phyloP scores from a whole-genome alignment of 1,284 basidiomycete genomes.

The Boletellus dicymbophilus region DNA sequence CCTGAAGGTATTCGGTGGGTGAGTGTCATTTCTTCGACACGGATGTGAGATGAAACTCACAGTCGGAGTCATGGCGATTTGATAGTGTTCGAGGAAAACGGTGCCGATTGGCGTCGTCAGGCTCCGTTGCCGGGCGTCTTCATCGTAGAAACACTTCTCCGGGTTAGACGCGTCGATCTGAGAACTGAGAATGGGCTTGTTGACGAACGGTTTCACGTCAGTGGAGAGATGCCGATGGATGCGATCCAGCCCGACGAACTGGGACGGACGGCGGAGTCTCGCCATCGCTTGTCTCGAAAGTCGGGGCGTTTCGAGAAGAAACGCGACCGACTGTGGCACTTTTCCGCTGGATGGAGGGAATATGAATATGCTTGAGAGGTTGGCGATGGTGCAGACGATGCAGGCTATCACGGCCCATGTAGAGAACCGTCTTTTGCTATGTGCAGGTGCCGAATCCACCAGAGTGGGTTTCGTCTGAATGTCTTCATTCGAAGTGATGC shows the following conservation, averaged over 20 bases:
- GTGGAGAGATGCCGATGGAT: conserved; percentile 5
- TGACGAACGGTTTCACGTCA: conserved; percentile 4
- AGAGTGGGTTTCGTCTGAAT: background rate
- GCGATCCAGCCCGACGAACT: conserved; percentile 8
- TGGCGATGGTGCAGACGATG: conserved; percentile 6
- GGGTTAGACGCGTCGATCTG: conserved; percentile 2
- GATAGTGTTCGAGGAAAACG: background rate
- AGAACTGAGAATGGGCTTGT: conserved; percentile 9
- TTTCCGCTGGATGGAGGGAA: background rate
- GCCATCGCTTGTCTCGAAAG: conserved; percentile 6
- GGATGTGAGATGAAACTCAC: background rate
- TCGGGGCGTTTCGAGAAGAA: conserved; percentile 5
- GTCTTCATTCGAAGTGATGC: background rate
- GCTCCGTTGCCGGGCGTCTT: conserved; percentile 1
- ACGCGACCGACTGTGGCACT: conserved; percentile 2
- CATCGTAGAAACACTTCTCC: conserved; percentile 1
- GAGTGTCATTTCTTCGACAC: too few relatives aligned
- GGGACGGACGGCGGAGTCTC: conserved; percentile 4
- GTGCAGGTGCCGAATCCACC: background rate
- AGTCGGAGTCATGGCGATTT: conserved; percentile 1
- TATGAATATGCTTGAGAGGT: conserved; percentile 6
- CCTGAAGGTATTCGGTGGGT: too few relatives aligned
- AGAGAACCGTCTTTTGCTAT: background rate
- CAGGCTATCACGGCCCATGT: conserved; percentile 3
- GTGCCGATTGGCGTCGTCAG: conserved; percentile 1